phyloP scores from a whole-genome alignment of 1,284 basidiomycete species.

The Cryptococcus jaspeensis region DNA sequence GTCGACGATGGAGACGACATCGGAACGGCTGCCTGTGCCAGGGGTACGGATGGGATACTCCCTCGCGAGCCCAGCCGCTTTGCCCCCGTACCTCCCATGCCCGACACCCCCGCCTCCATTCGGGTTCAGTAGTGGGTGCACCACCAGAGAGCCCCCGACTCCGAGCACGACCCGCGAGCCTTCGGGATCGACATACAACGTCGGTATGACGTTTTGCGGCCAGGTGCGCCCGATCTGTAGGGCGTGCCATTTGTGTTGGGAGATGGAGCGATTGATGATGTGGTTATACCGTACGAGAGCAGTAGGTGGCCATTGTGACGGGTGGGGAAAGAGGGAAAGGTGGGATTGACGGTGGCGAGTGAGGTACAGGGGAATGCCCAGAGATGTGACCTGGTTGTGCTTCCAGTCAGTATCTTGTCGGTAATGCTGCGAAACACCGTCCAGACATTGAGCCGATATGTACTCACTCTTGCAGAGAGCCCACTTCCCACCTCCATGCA shows the following conservation, averaged over 20 bases:
- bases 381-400: slow-evolving; percentile 21
- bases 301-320: slow-evolving; percentile 19
- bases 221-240: slow-evolving; percentile 40
- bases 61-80: slow-evolving; percentile 7
- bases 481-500: slow-evolving; percentile 15
- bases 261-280: slow-evolving; percentile 21
- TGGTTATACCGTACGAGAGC: slow-evolving; percentile 27
- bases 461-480: slow-evolving; percentile 27
- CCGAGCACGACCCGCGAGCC: slow-evolving; percentile 28
- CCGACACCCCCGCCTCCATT: slow-evolving; percentile 2
- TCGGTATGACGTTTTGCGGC: slow-evolving; percentile 38
- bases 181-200: slow-evolving; percentile 23
- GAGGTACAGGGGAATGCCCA: slow-evolving; percentile 40
- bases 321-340: slow-evolving; percentile 22
- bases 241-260: slow-evolving; percentile 30
- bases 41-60: slow-evolving; percentile 24
- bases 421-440: neutral
- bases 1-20: slow-evolving; percentile 36
- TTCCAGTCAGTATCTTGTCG: neutral
- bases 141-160: slow-evolving; percentile 31
- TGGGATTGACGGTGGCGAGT: slow-evolving; percentile 24
- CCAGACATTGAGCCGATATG: neutral
- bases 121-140: slow-evolving; percentile 29
- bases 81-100: slow-evolving; percentile 6
- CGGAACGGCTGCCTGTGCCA: slow-evolving; percentile 24